Percentiles rank a stretch among this genome's conserved stretches.
Evolutionary conservation across 495 filamentous ascomycete genomes (phyloP).

Genomic region (Patellaria atrata): DNA sequence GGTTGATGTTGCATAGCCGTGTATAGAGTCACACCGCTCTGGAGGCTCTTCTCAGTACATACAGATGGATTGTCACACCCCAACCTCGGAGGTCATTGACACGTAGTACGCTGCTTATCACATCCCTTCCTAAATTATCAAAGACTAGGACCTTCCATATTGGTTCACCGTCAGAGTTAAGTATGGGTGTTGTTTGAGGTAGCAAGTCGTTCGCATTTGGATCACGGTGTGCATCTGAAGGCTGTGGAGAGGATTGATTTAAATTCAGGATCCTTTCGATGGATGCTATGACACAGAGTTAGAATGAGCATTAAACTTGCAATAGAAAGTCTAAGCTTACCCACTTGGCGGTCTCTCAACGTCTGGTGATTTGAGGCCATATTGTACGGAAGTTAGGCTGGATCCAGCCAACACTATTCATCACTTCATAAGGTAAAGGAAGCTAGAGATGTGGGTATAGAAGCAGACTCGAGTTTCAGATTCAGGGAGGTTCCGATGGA

Average conservation of each 20-base stretch:
- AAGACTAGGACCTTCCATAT: conserved; percentile 62
- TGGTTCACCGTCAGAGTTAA: conserved; percentile 75
- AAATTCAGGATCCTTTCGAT: conserved; percentile 94
- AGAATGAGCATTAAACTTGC: not conserved
- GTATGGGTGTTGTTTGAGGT: conserved; percentile 58
- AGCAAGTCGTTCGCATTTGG: conserved; percentile 43
- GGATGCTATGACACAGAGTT: conserved; percentile 44
- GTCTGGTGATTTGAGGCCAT: conserved; percentile 66
- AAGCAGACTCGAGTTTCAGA: too few species aligned
- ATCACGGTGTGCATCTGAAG: conserved; percentile 42
- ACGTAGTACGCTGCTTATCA: conserved; percentile 85
- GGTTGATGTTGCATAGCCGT: not conserved
- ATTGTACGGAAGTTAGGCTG: conserved; percentile 16
- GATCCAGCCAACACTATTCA: conserved; percentile 12
- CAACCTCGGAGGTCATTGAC: conserved; percentile 84
- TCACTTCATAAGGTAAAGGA: too few species aligned
- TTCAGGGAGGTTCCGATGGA: too few species aligned
- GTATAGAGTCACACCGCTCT: conserved; percentile 1
- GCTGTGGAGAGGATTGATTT: conserved; percentile 52
- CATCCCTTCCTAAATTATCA: conserved; percentile 52
- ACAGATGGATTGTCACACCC: conserved; percentile 97
- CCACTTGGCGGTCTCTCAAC: conserved; percentile 90
- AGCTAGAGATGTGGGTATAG: too few species aligned
- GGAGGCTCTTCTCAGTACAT: conserved; percentile 19
- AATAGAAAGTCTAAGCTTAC: conserved; percentile 35